Conservation (phyloP, 2,329 filamentous ascomycete genomes). For the Ambrosiella cleistominuta region DNA sequence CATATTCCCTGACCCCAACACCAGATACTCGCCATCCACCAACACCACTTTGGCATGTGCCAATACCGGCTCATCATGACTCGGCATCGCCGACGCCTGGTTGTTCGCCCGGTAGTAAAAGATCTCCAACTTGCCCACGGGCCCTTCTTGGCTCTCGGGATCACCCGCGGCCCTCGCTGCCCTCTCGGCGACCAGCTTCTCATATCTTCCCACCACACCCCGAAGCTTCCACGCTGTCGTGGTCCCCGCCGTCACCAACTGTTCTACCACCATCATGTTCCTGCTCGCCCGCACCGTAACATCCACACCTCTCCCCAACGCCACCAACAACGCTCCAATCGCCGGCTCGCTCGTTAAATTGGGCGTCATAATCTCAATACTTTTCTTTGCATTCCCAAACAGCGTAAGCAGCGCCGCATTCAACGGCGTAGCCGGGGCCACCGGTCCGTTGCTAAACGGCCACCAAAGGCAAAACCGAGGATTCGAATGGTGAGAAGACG, state of each 20-base stretch:
- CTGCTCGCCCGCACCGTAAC: constrained; percentile 51
- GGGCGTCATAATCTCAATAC: constrained; percentile 57
- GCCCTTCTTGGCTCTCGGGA: constrained; percentile 11
- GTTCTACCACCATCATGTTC: constrained; percentile 60
- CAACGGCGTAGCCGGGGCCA: constrained; percentile 45
- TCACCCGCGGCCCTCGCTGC: background rate
- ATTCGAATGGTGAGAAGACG: constrained; percentile 55
- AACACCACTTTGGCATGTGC: constrained; percentile 64
- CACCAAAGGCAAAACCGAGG: constrained; percentile 44
- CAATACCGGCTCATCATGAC: constrained; percentile 44
- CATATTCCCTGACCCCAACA: constrained; percentile 69
- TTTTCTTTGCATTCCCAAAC: constrained; percentile 36
- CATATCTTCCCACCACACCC: constrained; percentile 39
- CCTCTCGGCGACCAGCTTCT: constrained; percentile 16
- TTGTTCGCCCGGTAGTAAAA: constrained; percentile 36
- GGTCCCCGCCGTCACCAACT: constrained; percentile 61
- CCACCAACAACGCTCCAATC: constrained; percentile 40
- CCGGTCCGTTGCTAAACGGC: constrained; percentile 31
- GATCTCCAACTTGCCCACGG: constrained; percentile 35
- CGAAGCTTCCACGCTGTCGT: constrained; percentile 50
- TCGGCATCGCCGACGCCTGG: constrained; percentile 14
- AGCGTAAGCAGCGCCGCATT: constrained; percentile 47
- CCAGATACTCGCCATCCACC: constrained; percentile 47
- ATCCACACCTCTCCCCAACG: constrained; percentile 47
- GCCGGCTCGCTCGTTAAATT: constrained; percentile 56